Evolutionary conservation across 164 flowering plant species (phyloP).

Genomic region (Chloranthus sessilifolius): DNA sequence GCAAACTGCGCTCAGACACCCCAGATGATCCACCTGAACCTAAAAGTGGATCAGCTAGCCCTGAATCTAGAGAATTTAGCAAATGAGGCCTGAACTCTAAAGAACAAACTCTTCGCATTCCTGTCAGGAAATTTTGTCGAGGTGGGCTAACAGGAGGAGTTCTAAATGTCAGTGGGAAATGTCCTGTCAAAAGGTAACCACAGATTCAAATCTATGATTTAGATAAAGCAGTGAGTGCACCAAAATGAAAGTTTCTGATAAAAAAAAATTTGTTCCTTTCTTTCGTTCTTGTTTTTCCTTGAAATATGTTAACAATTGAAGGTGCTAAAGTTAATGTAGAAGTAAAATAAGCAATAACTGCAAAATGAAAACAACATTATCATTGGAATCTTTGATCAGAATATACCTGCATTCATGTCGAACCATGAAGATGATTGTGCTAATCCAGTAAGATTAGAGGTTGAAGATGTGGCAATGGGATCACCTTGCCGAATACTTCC

Average conservation of each 20-base stretch:
- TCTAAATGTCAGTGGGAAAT: conserved; percentile 79
- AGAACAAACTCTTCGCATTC: conserved; percentile 89
- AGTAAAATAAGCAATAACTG: too few species aligned
- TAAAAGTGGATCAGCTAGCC: conserved; percentile 87
- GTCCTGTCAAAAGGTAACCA: conserved; percentile 40
- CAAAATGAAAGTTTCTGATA: too few species aligned
- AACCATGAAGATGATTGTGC: conserved; percentile 96
- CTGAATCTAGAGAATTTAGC: conserved; percentile 74
- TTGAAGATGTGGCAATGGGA: conserved; percentile 25
- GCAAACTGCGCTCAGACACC: conserved; percentile 74
- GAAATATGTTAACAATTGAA: too few species aligned
- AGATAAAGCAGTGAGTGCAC: too few species aligned
- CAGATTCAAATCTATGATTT: too few species aligned
- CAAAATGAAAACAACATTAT: too few species aligned
- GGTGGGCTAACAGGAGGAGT: conserved; percentile 99
- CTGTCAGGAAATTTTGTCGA: conserved; percentile 55
- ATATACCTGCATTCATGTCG: conserved; percentile 80
- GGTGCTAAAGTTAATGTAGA: too few species aligned
- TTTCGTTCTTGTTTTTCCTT: too few species aligned
- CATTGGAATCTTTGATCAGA: too few species aligned
- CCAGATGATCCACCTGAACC: conserved; percentile 58
- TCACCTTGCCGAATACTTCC: conserved; percentile 46
- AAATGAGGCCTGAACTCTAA: conserved; percentile 86
- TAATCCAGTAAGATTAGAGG: conserved; percentile 56
- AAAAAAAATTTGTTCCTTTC: too few species aligned